These are phyloP conservation scores for Hanseniaspora lindneri DNA, from an alignment of 805 yeast species.

Conservation along the genomic window DNA sequence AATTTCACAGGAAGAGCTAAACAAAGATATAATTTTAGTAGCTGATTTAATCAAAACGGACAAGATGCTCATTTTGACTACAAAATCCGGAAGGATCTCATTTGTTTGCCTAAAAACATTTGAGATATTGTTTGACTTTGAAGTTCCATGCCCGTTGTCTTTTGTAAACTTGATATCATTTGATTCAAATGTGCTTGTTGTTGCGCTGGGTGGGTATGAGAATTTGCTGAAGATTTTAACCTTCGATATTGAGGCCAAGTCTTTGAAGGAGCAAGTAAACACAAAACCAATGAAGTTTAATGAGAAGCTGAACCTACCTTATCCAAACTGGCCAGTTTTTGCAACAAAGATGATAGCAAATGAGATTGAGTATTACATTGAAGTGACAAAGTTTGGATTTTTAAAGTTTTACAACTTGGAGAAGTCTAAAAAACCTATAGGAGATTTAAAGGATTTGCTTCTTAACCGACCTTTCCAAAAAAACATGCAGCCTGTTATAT, in stretches of 20 bases:
- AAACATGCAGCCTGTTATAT: conserved; percentile 11
- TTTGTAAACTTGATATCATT: neutral
- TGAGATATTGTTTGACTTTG: neutral
- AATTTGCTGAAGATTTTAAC: conserved; percentile 29
- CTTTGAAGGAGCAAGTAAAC: conserved; percentile 72
- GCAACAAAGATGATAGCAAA: conserved; percentile 37
- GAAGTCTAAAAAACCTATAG: conserved; percentile 55
- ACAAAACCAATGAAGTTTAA: conserved; percentile 33
- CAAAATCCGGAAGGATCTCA: conserved; percentile 6
- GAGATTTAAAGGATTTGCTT: conserved; percentile 25
- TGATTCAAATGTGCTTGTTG: conserved; percentile 25
- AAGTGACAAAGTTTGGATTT: conserved; percentile 66
- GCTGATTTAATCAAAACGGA: neutral
- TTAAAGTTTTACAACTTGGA: conserved; percentile 60
- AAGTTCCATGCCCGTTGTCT: conserved; percentile 1
- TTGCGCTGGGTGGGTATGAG: conserved; percentile 83
- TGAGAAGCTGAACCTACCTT: conserved; percentile 64
- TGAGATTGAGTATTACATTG: conserved; percentile 33
- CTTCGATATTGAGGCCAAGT: conserved; percentile 24
- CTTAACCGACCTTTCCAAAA: conserved; percentile 20
- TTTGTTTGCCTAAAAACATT: neutral
- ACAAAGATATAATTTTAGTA: conserved; percentile 1
- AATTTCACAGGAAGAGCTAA: conserved; percentile 2
- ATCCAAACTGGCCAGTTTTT: conserved; percentile 64
- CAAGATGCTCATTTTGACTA: neutral